These are phyloP conservation scores for Xerophyta viscosa DNA, from an alignment of 106 monocot genomes.

Conservation along the genomic window DNA sequence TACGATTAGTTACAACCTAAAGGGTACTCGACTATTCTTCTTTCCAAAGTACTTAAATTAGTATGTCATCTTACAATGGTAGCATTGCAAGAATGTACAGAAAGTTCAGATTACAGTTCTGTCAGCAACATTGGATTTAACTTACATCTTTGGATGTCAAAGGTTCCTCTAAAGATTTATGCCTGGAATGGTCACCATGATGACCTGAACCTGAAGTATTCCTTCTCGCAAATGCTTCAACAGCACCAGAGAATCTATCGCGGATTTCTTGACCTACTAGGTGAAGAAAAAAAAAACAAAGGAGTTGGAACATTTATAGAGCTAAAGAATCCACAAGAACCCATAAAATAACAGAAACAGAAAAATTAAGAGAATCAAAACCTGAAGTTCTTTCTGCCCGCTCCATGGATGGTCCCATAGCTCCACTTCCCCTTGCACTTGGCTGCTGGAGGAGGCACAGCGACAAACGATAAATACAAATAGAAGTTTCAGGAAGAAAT, in stretches of 20 bases:
- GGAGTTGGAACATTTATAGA: too few species aligned
- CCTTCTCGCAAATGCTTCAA: constrained; percentile 74
- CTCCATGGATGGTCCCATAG: constrained; percentile 45
- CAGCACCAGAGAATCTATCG: constrained; percentile 65
- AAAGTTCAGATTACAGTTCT: too few species aligned
- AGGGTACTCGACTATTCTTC: too few species aligned
- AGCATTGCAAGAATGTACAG: too few species aligned
- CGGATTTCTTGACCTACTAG: constrained; percentile 56
- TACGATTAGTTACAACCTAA: too few species aligned
- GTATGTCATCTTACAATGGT: too few species aligned
- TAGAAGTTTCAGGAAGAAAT: neutral
- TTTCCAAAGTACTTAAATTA: too few species aligned
- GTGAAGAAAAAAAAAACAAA: neutral
- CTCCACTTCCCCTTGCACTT: constrained; percentile 40
- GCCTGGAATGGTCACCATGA: constrained; percentile 38
- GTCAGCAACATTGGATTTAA: neutral
- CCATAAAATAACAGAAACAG: too few species aligned
- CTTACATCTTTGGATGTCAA: constrained; percentile 46
- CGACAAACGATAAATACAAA: neutral
- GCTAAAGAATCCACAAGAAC: too few species aligned
- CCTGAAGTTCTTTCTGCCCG: constrained; percentile 50
- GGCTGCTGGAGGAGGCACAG: too few species aligned
- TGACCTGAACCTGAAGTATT: constrained; percentile 32
- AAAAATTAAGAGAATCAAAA: too few species aligned
- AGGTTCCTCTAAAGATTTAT: constrained; percentile 31